These are phyloP conservation scores for Amanita brunnescens DNA, from an alignment of 768 basidiomycete species.

Conservation along the genomic window DNA sequence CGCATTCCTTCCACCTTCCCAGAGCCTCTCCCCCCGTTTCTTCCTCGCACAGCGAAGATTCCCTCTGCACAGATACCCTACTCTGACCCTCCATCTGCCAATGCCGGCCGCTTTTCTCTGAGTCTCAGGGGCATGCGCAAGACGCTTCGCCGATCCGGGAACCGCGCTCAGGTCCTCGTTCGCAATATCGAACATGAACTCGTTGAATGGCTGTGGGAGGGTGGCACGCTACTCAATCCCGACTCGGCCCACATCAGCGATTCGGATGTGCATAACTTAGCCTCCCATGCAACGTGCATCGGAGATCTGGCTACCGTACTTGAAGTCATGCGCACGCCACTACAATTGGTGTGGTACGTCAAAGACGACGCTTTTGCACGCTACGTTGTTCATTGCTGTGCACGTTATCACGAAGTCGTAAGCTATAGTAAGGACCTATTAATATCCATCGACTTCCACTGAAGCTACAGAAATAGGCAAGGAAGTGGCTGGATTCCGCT, in stretches of 20 bases:
- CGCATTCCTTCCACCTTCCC: constrained; percentile 56
- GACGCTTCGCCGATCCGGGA: constrained; percentile 52
- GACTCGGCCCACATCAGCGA: constrained; percentile 19
- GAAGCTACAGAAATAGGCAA: constrained; percentile 34
- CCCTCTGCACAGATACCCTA: constrained; percentile 34
- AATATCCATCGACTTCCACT: not conserved
- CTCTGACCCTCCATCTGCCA: constrained; percentile 45
- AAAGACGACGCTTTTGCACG: constrained; percentile 64
- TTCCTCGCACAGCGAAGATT: constrained; percentile 50
- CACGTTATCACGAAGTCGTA: constrained; percentile 70
- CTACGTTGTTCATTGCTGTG: constrained; percentile 78
- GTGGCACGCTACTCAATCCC: constrained; percentile 48
- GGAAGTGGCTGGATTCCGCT: constrained; percentile 46
- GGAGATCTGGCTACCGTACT: constrained; percentile 44
- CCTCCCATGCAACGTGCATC: constrained; percentile 34
- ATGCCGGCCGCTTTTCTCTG: constrained; percentile 69
- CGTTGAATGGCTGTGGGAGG: constrained; percentile 49
- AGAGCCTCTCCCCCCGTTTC: constrained; percentile 61
- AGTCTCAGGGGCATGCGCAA: constrained; percentile 69
- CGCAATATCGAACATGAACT: constrained; percentile 61
- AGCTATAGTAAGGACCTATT: constrained; percentile 58
- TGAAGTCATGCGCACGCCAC: constrained; percentile 60
- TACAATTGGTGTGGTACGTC: constrained; percentile 68
- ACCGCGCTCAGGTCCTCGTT: constrained; percentile 54
- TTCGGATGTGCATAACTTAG: constrained; percentile 13